A percentile compares a stretch with the other conserved stretches of the same genome.
phyloP scores from a whole-genome alignment of 352 stramenopile species.

The Pseudoperonospora humuli region DNA sequence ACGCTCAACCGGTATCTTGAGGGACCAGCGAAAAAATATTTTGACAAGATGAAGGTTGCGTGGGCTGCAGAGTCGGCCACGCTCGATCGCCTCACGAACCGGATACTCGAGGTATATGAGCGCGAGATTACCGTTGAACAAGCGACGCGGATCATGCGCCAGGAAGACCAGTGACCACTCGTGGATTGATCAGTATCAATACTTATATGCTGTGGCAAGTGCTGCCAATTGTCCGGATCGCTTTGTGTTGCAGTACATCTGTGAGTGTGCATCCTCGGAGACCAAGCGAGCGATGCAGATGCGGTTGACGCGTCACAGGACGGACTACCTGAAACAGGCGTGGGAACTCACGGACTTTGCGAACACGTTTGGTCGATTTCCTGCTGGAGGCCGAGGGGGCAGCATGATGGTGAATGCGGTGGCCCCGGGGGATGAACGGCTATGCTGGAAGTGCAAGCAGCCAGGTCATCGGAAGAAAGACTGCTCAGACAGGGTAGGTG shows the following conservation, averaged over 20 bases:
- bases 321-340: not conserved
- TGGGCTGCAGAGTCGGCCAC: not conserved
- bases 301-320: not conserved
- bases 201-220: not conserved
- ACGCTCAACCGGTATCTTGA: not conserved
- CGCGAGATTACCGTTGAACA: slow-evolving; percentile 1
- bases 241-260: slow-evolving; percentile 1
- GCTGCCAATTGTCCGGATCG: not conserved
- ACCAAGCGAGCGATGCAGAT: not conserved
- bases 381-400: no score
- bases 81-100: not conserved
- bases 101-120: slow-evolving; percentile 1
- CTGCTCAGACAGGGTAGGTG: not conserved
- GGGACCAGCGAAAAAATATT: not conserved
- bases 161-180: not conserved
- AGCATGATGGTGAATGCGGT: not conserved
- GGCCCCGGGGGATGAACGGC: not conserved
- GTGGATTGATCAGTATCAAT: slow-evolving; percentile 4
- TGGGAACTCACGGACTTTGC: not conserved
- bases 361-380: not conserved
- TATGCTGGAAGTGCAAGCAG: not conserved
- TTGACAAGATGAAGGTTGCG: not conserved
- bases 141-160: not conserved
- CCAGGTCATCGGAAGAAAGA: not conserved
- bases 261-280: not conserved